These are phyloP conservation scores for Trichophyton verrucosum DNA, from an alignment of 2,329 filamentous ascomycete genomes.

Conservation along the genomic window DNA sequence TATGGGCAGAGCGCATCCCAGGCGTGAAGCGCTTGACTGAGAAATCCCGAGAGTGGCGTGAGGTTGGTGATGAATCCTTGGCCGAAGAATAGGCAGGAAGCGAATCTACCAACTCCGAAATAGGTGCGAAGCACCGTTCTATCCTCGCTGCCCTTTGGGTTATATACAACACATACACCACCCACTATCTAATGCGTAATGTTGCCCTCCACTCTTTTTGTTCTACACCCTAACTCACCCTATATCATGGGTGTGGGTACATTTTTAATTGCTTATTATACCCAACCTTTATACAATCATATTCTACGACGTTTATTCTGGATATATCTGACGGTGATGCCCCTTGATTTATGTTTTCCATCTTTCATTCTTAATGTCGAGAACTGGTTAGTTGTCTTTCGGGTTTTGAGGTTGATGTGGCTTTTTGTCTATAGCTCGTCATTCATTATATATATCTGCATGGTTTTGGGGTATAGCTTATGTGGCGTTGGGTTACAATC, in stretches of 20 bases:
- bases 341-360: not conserved
- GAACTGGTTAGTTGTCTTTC: not conserved
- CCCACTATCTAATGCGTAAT: not conserved
- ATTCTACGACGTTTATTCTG: not conserved
- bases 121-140: not conserved
- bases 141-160: not conserved
- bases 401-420: not conserved
- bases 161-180: not conserved
- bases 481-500: not conserved
- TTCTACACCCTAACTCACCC: not conserved
- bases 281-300: slow-evolving; percentile 1
- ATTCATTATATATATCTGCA: slow-evolving; percentile 1
- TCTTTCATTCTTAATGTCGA: not conserved
- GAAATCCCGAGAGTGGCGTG: slow-evolving; percentile 80
- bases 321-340: not conserved
- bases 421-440: not conserved
- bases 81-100: slow-evolving; percentile 36
- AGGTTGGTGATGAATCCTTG: slow-evolving; percentile 63
- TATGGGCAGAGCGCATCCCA: slow-evolving; percentile 73
- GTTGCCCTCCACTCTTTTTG: not conserved
- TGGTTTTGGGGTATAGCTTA: not conserved
- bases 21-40: slow-evolving; percentile 75
- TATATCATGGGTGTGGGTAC: not conserved
- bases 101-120: not conserved
- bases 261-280: not conserved